phyloP scores from a whole-genome alignment of 2,329 filamentous ascomycete genomes.

The Xylariaceae sp. region DNA sequence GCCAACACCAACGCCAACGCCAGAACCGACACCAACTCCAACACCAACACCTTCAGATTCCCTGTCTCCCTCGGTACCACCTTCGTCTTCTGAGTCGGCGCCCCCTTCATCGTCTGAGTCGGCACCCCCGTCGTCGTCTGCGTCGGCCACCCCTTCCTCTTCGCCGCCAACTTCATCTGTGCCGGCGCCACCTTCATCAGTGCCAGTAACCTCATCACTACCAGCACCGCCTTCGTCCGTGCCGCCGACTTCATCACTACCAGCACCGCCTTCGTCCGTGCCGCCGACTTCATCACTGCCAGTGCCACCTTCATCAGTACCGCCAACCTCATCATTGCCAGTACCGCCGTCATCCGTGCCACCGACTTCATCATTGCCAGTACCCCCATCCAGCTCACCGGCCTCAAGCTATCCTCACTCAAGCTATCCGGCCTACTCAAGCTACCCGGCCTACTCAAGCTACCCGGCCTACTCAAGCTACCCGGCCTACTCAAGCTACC shows the following conservation, averaged over 20 bases:
- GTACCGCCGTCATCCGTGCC: neutral
- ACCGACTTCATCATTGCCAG: no score
- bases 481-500: no score
- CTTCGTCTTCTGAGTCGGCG: neutral
- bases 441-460: neutral
- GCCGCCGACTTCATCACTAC: neutral
- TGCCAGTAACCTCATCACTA: neutral
- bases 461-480: no score
- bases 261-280: neutral
- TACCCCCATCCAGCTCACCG: no score
- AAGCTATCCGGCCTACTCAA: neutral
- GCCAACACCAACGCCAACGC: neutral
- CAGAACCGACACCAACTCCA: neutral
- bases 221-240: neutral
- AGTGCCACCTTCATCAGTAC: neutral
- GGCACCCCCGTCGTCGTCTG: neutral
- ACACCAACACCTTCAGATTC: neutral
- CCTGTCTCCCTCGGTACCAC: neutral
- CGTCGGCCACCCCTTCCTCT: neutral
- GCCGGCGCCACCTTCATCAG: slow-evolving; percentile 2
- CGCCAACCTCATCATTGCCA: neutral
- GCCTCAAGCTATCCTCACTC: no score
- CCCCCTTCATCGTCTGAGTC: neutral
- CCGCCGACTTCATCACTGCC: neutral
- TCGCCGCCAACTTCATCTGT: neutral